Base-by-base conservation (phyloP, 805 yeast species). In the Nakazawaea anatomiae region DNA sequence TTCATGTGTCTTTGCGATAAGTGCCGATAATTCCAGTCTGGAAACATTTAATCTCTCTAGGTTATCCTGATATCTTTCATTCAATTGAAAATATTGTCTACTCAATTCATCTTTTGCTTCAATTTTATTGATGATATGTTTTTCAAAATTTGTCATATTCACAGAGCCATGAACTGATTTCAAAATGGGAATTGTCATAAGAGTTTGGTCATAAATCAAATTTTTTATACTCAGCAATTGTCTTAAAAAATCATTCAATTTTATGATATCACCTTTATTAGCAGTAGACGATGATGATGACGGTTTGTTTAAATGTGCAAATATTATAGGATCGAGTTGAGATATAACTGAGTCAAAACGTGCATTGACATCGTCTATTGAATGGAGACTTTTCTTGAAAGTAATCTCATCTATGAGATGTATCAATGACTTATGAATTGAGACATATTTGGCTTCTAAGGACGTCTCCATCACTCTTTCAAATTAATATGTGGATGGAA, bases 391-490 rank as follows among this genome's bases (percentile, higher is more conserved):
- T 4, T 63, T 54, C 28, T 51, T 49, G 8, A 56, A 48, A 48
- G 67, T 52, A 7, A 74, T 54, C 14, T 60, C 55, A 50, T 74
- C 77, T 29, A 73, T 48, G 0, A 62, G 53, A 14, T 54, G 44
- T 4, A 71, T 52, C 11, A 73, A 55, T 25, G 65, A 61, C n/a
- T 57, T 53, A 51, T 73, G 69, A 0, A 66, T 54, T 30, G 55
- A 48, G 0, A 66, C 69, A 50, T 72, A 71, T 52, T 42, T 11
- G 2, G 34, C 5, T 12, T 50, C 49, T n/a, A 44, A 35, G 6
- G 44, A 9, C 32, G 6, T 11, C 6, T 44, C 45, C 29, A 41
- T n/a, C 28, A 34, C 25, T 6, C n/a, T 18, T 18, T 18, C 25
- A 18, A 18, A 18, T 2, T 18, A 18, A 18, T 18, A 18, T n/a